Base-by-base conservation (phyloP, 306 rosid species). In the Albizia julibrissin region DNA sequence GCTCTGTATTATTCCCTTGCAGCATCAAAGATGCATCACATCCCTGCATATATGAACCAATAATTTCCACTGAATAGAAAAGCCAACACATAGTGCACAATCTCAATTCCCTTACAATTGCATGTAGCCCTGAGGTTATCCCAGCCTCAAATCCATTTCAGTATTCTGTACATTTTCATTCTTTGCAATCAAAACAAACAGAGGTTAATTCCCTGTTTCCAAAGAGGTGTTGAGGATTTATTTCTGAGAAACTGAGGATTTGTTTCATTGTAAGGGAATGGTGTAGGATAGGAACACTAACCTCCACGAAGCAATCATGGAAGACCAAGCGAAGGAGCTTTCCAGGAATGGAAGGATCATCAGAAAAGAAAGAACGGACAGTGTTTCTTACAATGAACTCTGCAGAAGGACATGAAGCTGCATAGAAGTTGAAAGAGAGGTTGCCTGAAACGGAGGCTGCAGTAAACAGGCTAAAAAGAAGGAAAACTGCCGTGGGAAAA, bases 291-390 rank as follows among this genome's bases (percentile, higher is more conserved):
- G 37, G 21, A 72, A 54, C 22, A 79, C 85, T 83, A 67, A 94
- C 98, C 97, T 91, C 97, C 40, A 92, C 98, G 39, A 92, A 94
- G 87, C 98, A 94, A 80, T 94, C 98, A 82, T 92, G 98, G 87
- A 94, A 94, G 67, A 91, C 81, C 88, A 94, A 80, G 80, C 98
- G 98, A 72, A 94, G 95, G 83, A 94, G 98, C 89, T 93, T 92
- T 37, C 95, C 97, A 5, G 98, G 97, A 72, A 93, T 44, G 40
- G 98, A 79, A 37, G 97, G 92, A 84, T 94, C 98, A 22, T 14
- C 31, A 16, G 90, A 83, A 59, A 95, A 89, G 79, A 93, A 90
- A 40, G 97, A 88, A 39, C 84, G 81, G 16, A 94, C 93, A 4
- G 88, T 84, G 85, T 87, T 84, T 85, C 91, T 84, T 56, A 94